Evolutionary conservation across 495 filamentous ascomycete species (phyloP).

Genomic region (Neurospora sp.): DNA sequence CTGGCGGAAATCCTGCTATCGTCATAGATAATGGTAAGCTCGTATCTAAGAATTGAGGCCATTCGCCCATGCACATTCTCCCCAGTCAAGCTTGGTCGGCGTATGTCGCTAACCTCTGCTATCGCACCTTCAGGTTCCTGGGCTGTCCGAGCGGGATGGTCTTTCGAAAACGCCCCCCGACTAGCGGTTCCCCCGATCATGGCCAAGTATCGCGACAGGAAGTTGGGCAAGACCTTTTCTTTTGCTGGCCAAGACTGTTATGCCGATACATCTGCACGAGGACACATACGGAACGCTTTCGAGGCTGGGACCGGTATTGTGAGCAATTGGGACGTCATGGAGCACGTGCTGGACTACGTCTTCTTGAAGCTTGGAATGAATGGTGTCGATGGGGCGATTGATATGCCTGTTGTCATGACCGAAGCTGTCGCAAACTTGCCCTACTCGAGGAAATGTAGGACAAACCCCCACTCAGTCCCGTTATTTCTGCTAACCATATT

Average conservation of each 20-base stretch:
- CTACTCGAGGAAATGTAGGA: conserved; percentile 77
- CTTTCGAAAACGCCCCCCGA: conserved; percentile 71
- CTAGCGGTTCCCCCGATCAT: conserved; percentile 78
- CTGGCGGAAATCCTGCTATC: conserved; percentile 53
- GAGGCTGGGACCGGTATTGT: conserved; percentile 84
- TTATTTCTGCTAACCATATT: background rate
- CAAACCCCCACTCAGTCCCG: background rate
- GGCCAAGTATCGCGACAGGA: conserved; percentile 88
- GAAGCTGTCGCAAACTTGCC: conserved; percentile 83
- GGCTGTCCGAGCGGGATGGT: conserved; percentile 85
- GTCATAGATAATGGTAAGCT: conserved; percentile 93
- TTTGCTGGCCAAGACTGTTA: conserved; percentile 90
- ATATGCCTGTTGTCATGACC: conserved; percentile 87
- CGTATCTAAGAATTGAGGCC: background rate
- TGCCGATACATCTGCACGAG: conserved; percentile 81
- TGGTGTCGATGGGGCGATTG: conserved; percentile 58
- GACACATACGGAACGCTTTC: conserved; percentile 83
- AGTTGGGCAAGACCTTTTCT: conserved; percentile 75
- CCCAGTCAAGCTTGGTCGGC: background rate
- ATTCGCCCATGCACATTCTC: background rate
- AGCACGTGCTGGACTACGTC: conserved; percentile 81
- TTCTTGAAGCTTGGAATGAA: conserved; percentile 90
- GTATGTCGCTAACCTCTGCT: background rate
- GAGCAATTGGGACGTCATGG: conserved; percentile 95
- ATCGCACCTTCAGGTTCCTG: conserved; percentile 56